phyloP scores from a whole-genome alignment of 208 protist genomes.

The Leishmania braziliensis region DNA sequence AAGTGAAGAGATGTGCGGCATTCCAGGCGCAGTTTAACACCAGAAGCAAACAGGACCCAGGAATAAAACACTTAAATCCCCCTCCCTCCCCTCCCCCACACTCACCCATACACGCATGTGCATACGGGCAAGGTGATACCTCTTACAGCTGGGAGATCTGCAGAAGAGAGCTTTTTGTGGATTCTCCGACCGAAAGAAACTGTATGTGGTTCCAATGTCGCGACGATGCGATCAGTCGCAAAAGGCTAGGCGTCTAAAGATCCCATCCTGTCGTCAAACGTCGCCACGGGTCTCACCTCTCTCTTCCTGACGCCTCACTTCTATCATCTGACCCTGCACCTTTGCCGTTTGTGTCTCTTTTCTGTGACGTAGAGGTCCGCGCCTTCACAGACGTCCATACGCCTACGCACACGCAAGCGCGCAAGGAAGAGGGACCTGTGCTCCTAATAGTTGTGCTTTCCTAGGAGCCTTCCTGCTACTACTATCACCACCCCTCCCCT shows the following conservation, averaged over 20 bases:
- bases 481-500: neutral
- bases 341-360: neutral
- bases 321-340: neutral
- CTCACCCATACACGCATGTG: neutral
- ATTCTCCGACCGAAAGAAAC: neutral
- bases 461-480: neutral
- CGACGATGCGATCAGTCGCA: neutral
- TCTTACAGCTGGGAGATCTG: neutral
- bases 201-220: neutral
- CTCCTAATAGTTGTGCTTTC: neutral
- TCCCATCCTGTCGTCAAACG: neutral
- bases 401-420: neutral
- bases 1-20: neutral
- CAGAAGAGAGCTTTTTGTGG: neutral
- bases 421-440: neutral
- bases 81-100: neutral
- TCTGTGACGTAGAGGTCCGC: neutral
- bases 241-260: neutral
- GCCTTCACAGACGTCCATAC: neutral
- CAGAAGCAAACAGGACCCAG: neutral
- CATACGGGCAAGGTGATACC: neutral
- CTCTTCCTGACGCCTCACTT: neutral
- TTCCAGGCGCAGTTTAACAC: slow-evolving; percentile 2
- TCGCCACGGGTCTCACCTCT: neutral
- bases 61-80: neutral